phyloP scores from a whole-genome alignment of 345 rosid species.

The rapeseed (Brassica napus) region Da-Ae NC_063447.1:16659001-16659500 shows the following conservation, averaged over 20 bases:
- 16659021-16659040: slow-evolving; percentile 54
- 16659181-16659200: not conserved
- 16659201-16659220: not conserved
- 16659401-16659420: slow-evolving; percentile 28
- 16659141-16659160: not conserved
- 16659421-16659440: slow-evolving; percentile 33
- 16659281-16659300: slow-evolving; percentile 27
- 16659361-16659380: not conserved
- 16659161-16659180: not conserved
- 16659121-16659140: slow-evolving; percentile 30
- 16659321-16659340: slow-evolving; percentile 27
- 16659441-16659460: not conserved
- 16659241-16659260: slow-evolving; percentile 1
- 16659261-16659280: slow-evolving; percentile 18
- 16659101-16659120: slow-evolving; percentile 51
- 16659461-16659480: not conserved
- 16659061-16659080: slow-evolving; percentile 48
- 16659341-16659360: slow-evolving; percentile 16
- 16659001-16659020: slow-evolving; percentile 55
- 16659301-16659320: slow-evolving; percentile 36
- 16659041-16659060: slow-evolving; percentile 41
- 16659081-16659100: slow-evolving; percentile 44
- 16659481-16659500: not conserved
- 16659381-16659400: slow-evolving; percentile 23
- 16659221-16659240: slow-evolving; percentile 26